Conservation (phyloP, 768 basidiomycete species). For the Lentinula lateritia region DNA sequence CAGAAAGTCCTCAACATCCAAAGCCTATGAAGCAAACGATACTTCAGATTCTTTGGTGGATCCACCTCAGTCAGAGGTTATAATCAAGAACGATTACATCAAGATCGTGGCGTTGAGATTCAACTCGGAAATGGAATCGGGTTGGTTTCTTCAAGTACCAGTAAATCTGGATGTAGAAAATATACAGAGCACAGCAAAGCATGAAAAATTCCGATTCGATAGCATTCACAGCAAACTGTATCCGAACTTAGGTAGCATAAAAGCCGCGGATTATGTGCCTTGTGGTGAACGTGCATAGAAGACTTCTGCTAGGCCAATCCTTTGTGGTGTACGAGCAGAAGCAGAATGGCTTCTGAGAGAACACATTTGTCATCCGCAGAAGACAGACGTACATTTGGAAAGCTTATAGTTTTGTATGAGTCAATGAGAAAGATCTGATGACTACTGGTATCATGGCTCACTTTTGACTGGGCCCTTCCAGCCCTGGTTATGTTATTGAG, state of each 20-base stretch:
- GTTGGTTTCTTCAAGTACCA: background rate
- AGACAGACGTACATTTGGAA: background rate
- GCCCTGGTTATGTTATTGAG: background rate
- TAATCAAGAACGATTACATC: conserved; percentile 3
- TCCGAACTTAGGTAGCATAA: background rate
- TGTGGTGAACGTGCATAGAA: conserved; percentile 2
- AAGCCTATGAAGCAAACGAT: conserved; percentile 5
- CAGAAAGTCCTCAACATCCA: background rate
- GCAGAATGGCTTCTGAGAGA: background rate
- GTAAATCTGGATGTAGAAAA: background rate
- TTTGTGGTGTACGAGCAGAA: background rate
- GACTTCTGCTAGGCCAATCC: background rate
- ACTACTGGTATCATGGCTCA: too few species aligned
- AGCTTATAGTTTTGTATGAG: background rate
- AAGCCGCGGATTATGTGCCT: conserved; percentile 5
- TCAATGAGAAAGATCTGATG: background rate
- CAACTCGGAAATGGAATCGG: background rate
- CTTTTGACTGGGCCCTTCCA: background rate
- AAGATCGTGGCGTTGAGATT: conserved; percentile 5
- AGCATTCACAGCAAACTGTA: background rate
- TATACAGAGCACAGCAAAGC: background rate
- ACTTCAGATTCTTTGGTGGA: background rate
- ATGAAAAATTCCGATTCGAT: background rate
- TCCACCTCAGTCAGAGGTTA: conserved; percentile 6
- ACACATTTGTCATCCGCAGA: background rate